These are phyloP conservation scores for Fraxinus americana DNA, from an alignment of 257 asterid species.

Conservation along the genomic window DNA sequence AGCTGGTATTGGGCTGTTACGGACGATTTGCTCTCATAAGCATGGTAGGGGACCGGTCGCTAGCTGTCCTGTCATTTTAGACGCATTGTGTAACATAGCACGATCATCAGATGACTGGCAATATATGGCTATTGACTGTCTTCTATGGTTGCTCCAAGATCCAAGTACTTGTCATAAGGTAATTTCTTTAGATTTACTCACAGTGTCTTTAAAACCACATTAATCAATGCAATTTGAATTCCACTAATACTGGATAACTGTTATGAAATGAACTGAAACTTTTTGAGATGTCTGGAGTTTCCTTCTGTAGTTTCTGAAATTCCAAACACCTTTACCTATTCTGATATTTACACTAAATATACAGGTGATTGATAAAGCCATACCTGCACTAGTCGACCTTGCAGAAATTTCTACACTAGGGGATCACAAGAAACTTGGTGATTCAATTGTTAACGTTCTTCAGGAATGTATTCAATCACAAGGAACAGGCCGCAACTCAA, in stretches of 20 bases:
- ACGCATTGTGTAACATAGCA: constrained; percentile 86
- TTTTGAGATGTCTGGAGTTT: neutral
- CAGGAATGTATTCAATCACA: constrained; percentile 71
- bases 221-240: neutral
- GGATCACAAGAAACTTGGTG: constrained; percentile 94
- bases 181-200: constrained; percentile 13
- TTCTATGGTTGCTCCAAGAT: constrained; percentile 95
- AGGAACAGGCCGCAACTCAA: constrained; percentile 56
- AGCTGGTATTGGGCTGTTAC: constrained; percentile 86
- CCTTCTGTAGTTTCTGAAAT: neutral
- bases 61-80: constrained; percentile 66
- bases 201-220: neutral
- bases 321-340: neutral
- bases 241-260: neutral
- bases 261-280: neutral
- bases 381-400: constrained; percentile 80
- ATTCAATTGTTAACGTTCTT: constrained; percentile 69
- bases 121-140: constrained; percentile 97
- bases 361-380: constrained; percentile 80
- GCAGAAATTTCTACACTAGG: constrained; percentile 84
- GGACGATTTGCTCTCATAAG: constrained; percentile 96
- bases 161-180: constrained; percentile 88
- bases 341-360: constrained; percentile 12
- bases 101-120: constrained; percentile 99
- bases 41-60: constrained; percentile 90